A percentile compares a stretch with the other conserved stretches of the same genome.
Evolutionary conservation across 768 basidiomycete species (phyloP).

Genomic region (Gautieria morchelliformis): DNA sequence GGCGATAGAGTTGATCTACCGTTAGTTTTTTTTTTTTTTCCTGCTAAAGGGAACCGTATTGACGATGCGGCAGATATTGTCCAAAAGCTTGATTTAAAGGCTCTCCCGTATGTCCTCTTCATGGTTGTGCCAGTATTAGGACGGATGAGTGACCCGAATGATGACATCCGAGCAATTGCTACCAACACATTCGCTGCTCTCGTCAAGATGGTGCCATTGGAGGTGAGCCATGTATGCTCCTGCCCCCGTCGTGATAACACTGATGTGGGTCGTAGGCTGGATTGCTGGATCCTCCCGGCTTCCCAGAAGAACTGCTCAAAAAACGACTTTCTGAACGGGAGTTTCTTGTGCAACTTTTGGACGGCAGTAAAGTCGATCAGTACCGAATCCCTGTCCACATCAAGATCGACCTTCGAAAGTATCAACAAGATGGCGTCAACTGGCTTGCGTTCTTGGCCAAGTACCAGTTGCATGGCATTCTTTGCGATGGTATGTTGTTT

Average conservation of each 20-base stretch:
- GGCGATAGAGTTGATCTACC: constrained; percentile 80
- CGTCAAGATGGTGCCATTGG: constrained; percentile 97
- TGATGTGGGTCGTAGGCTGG: constrained; percentile 53
- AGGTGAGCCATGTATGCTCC: constrained; percentile 40
- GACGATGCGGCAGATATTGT: constrained; percentile 63
- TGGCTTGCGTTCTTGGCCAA: constrained; percentile 98
- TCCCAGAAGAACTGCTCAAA: constrained; percentile 78
- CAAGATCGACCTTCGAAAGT: constrained; percentile 91
- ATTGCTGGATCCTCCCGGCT: constrained; percentile 90
- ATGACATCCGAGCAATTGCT: constrained; percentile 83
- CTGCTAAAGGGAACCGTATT: constrained; percentile 11
- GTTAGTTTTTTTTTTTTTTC: constrained; percentile 40
- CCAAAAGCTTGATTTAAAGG: constrained; percentile 84
- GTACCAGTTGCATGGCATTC: constrained; percentile 94
- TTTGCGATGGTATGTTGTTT: constrained; percentile 76
- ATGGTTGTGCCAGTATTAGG: constrained; percentile 93
- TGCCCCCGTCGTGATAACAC: background rate
- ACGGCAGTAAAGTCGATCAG: constrained; percentile 88
- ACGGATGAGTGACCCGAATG: constrained; percentile 92
- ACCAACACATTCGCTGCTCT: constrained; percentile 97
- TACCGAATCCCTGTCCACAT: constrained; percentile 80
- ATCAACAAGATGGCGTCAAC: constrained; percentile 97
- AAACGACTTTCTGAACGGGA: constrained; percentile 81
- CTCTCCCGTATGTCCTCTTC: constrained; percentile 94
- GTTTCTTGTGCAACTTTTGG: constrained; percentile 88